Conservation (phyloP, 768 basidiomycete species). For the Tricholoma sp. region DNA sequence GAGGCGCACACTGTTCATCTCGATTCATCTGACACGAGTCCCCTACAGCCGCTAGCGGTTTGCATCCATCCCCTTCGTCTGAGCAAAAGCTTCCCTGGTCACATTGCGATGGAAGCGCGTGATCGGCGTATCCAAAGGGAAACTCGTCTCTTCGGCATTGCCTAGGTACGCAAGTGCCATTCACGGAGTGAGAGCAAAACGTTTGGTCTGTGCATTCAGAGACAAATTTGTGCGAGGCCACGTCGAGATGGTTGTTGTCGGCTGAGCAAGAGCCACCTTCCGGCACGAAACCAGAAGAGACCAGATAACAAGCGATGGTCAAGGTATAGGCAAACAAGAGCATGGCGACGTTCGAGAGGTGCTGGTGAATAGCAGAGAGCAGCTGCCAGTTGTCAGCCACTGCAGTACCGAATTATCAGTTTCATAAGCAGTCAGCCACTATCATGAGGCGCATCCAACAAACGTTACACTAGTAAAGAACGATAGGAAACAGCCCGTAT, state of each 20-base stretch:
- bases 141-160: slow-evolving; percentile 59
- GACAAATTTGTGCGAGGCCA: slow-evolving; percentile 48
- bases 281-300: slow-evolving; percentile 5
- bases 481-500: no score
- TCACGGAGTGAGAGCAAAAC: slow-evolving; percentile 42
- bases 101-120: slow-evolving; percentile 50
- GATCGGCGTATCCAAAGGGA: slow-evolving; percentile 43
- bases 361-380: background rate
- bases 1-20: slow-evolving; percentile 50
- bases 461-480: no score
- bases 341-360: background rate
- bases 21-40: slow-evolving; percentile 53
- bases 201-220: slow-evolving; percentile 57
- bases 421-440: background rate
- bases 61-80: slow-evolving; percentile 60
- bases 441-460: no score
- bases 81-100: slow-evolving; percentile 53
- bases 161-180: slow-evolving; percentile 47
- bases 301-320: background rate
- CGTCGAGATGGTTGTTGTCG: slow-evolving; percentile 47
- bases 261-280: slow-evolving; percentile 31
- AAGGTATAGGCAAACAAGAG: background rate
- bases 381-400: background rate
- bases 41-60: slow-evolving; percentile 35
- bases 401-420: background rate